Conservation (phyloP, 441 rosid genomes). For the Erodium texanum region DNA sequence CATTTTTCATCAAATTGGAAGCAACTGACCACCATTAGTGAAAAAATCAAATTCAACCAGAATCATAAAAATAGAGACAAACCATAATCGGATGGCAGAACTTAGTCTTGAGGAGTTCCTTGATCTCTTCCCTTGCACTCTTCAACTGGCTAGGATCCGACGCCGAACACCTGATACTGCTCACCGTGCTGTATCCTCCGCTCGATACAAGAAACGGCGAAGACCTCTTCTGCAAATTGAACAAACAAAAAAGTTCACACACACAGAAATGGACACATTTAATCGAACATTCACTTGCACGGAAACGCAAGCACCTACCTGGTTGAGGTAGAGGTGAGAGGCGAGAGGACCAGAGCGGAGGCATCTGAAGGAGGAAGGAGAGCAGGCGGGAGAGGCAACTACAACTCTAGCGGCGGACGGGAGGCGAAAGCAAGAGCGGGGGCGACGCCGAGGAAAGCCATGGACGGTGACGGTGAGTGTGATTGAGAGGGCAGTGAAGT, state of each 20-base stretch:
- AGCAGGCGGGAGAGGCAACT: no score
- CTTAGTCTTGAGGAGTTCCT: conserved; percentile 56
- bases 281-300: not conserved
- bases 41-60: not conserved
- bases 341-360: conserved; percentile 31
- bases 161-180: conserved; percentile 15
- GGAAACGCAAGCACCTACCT: conserved; percentile 25
- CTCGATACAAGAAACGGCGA: conserved; percentile 22
- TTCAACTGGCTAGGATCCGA: conserved; percentile 70
- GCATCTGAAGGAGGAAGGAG: conserved; percentile 22
- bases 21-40: no score
- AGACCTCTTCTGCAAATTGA: conserved; percentile 30
- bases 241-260: not conserved
- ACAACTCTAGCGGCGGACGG: conserved; percentile 24
- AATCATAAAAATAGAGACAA: conserved; percentile 1
- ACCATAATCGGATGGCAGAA: conserved; percentile 85
- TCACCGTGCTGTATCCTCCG: conserved; percentile 28
- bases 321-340: conserved; percentile 29
- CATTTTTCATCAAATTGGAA: not conserved
- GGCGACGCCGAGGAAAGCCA: conserved; percentile 50
- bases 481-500: conserved; percentile 10
- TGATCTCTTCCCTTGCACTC: conserved; percentile 81
- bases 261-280: not conserved
- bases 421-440: conserved; percentile 23
- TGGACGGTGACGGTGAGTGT: conserved; percentile 21